Evolutionary conservation across 805 yeast species (phyloP).

Genomic region (Ogataea trehaloabstinens): DNA sequence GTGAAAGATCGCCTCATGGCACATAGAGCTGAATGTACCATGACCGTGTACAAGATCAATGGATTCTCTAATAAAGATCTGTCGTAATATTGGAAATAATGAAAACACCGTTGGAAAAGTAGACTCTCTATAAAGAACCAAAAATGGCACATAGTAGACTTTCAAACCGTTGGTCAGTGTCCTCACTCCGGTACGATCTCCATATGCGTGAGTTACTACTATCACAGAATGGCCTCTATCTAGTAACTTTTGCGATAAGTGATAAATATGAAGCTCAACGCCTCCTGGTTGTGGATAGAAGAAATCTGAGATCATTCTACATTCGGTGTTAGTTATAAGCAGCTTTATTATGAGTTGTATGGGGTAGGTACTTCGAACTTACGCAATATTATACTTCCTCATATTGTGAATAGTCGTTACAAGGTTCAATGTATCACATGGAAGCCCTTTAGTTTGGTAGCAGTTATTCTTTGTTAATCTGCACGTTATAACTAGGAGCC

Average conservation of each 20-base stretch:
- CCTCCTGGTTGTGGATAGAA: conserved; percentile 99
- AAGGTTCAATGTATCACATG: too few species aligned
- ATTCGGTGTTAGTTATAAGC: conserved; percentile 3
- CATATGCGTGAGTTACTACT: conserved; percentile 86
- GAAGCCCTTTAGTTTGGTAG: too few species aligned
- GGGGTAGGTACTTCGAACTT: too few species aligned
- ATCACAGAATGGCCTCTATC: conserved; percentile 82
- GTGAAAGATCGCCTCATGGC: conserved; percentile 90
- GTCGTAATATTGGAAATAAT: conserved; percentile 79
- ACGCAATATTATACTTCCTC: conserved; percentile 31
- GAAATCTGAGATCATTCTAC: conserved; percentile 85
- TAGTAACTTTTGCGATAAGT: conserved; percentile 78
- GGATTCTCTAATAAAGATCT: conserved; percentile 79
- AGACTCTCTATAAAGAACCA: conserved; percentile 77
- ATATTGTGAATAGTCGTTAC: conserved; percentile 9
- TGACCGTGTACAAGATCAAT: conserved; percentile 94
- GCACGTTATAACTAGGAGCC: too few species aligned
- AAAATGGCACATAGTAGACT: conserved; percentile 85
- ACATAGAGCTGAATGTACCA: conserved; percentile 81
- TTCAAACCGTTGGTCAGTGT: conserved; percentile 85
- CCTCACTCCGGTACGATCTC: conserved; percentile 77
- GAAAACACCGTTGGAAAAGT: conserved; percentile 89
- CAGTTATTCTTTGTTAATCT: too few species aligned
- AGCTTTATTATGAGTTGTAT: too few species aligned
- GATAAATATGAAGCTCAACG: conserved; percentile 92